Evolutionary conservation across 495 filamentous ascomycete species (phyloP), one percentile per base, ranked within the genome.

Genomic region (Cercophora sp.): DNA sequence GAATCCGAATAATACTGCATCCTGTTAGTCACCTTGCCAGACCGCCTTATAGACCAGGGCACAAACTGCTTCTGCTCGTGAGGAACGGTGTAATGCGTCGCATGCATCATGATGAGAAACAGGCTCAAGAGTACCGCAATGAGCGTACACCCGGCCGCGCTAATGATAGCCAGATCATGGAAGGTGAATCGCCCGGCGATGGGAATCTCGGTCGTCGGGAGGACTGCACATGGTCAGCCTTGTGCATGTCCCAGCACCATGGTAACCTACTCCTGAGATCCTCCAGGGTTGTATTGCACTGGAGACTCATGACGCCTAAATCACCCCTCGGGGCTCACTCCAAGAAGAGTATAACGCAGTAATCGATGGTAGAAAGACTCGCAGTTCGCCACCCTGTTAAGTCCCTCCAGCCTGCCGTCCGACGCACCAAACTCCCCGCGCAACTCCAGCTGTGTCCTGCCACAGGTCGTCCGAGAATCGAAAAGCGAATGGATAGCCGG

Each of bases 81-180:
- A 13, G 89, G 88, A 62, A 85, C 86, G 46, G 86, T 84, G 71
- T 94, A 96, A 70, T 94, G 87, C 6, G 77, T 79, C 18, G 87
- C 86, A 79, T 96, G 90, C 59, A 75, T 75, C 71, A 82, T 79
- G 58, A 94, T 88, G 44, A 95, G 68, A 62, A 73, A 83, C 39
- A 82, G 66, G 29, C 82, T 80, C 15, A 83, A 64, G 45, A 78
- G 29, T 23, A 78, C 70, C 22, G 84, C 71, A 31, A 86, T 59
- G n/a, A 80, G 51, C 3, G 79, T 75, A 41, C 78, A 79, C 34
- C 65, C 74, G 42, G 74, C 82, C 36, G 70, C 71, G 36, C 86
- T 74, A 37, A 77, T 71, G 48, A 75, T 54, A 42, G 74, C 74
- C 26, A 84, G 64, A 27, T 76, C 60, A 59, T 85, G 82, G 58